These are phyloP conservation scores for Urostyla sp. DNA, from an alignment of 73 alveolate genomes.

Conservation along the genomic window DNA sequence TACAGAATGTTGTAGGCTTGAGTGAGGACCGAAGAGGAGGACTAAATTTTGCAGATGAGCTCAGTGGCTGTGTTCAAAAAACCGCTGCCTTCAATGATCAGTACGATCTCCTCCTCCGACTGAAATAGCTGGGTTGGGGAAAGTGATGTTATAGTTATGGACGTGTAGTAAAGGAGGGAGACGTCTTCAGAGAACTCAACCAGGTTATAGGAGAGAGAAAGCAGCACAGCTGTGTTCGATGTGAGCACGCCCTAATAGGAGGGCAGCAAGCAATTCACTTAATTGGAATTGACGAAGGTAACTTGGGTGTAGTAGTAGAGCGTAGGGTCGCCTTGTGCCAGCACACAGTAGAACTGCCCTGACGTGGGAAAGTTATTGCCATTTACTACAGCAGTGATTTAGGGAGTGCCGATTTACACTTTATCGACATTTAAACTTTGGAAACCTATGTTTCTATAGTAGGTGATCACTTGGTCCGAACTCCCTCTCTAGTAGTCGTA, in stretches of 20 bases:
- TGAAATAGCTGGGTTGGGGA: not conserved
- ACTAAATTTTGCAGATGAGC: not conserved
- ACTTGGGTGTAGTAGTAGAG: not conserved
- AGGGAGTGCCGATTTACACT: conserved; percentile 12
- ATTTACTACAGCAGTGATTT: not conserved
- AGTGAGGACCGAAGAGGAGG: not conserved
- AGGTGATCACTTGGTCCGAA: conserved; percentile 6
- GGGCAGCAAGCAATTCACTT: conserved; percentile 28
- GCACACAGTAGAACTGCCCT: conserved; percentile 19
- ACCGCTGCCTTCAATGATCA: not conserved
- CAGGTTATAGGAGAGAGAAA: conserved; percentile 35
- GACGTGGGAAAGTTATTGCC: conserved; percentile 31
- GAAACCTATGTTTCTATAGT: conserved; percentile 1
- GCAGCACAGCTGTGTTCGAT: conserved; percentile 6
- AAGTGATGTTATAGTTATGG: not conserved
- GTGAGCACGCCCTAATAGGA: conserved; percentile 14
- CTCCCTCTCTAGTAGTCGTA: conserved; percentile 32
- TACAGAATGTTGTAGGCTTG: conserved; percentile 23
- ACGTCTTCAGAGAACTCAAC: conserved; percentile 49
- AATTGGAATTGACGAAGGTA: not conserved
- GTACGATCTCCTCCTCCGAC: not conserved
- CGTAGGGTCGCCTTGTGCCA: not conserved
- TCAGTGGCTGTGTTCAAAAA: conserved; percentile 34
- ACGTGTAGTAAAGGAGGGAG: conserved; percentile 9
- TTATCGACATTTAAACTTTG: not conserved